Percentiles rank a stretch among this genome's conserved stretches.
Conservation (phyloP, 768 basidiomycete species). For the Termitomyces sp. region DNA sequence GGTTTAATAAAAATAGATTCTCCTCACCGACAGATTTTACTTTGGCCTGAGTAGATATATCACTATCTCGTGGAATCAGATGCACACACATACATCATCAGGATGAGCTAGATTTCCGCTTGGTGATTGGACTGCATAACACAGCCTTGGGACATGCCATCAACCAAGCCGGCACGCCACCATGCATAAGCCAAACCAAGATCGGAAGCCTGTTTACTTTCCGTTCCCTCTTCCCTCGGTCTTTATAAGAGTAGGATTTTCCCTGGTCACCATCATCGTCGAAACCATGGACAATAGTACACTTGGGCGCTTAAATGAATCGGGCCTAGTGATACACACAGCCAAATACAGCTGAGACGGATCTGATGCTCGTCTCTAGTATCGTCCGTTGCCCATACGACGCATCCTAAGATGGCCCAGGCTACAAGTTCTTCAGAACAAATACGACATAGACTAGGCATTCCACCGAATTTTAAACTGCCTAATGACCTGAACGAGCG, state of each 20-base stretch:
- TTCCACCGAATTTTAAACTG: constrained; percentile 10
- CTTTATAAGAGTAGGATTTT: background rate
- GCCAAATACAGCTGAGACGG: constrained; percentile 15
- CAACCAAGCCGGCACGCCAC: background rate
- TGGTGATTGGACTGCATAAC: background rate
- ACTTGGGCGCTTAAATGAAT: constrained; percentile 5
- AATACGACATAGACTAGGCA: constrained; percentile 11
- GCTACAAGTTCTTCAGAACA: constrained; percentile 1
- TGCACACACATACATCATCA: background rate
- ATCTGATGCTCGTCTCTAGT: constrained; percentile 16
- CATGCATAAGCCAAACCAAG: background rate
- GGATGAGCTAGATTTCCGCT: background rate
- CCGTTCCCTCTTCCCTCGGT: background rate
- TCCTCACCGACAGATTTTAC: background rate
- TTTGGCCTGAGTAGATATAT: background rate
- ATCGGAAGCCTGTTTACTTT: background rate
- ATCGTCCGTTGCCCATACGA: constrained; percentile 6
- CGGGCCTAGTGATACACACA: constrained; percentile 10
- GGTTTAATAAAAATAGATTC: background rate
- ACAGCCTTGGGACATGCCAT: constrained; percentile 14
- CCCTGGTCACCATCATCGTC: background rate
- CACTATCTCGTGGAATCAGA: background rate
- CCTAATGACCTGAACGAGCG: constrained; percentile 15
- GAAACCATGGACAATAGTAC: background rate
- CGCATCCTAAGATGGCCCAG: constrained; percentile 7